Conservation (phyloP, 2,329 filamentous ascomycete genomes). For the Madurella fahalii region DNA sequence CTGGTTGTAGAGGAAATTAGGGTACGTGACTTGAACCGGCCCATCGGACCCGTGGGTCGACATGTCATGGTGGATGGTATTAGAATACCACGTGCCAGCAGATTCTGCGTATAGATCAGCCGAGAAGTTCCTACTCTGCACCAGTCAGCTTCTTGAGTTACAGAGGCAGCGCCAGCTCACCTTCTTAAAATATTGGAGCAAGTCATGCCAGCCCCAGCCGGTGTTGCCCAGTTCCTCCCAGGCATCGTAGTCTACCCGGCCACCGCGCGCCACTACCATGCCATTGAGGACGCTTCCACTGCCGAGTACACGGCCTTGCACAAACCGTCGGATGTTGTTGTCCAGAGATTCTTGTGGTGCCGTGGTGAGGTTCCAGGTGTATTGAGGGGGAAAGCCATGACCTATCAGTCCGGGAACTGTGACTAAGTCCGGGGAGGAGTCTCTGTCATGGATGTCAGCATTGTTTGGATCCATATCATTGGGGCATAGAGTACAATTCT, state of each 20-base stretch:
- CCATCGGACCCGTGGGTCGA: conserved; percentile 34
- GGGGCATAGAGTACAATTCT: conserved; percentile 14
- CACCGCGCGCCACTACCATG: conserved; percentile 17
- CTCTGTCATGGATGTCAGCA: conserved; percentile 2
- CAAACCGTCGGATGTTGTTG: conserved; percentile 33
- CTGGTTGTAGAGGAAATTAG: conserved; percentile 37
- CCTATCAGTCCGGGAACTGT: conserved; percentile 20
- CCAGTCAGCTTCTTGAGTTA: conserved; percentile 25
- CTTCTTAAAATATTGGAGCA: conserved; percentile 23
- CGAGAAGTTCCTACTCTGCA: conserved; percentile 37
- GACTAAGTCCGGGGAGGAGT: conserved; percentile 10
- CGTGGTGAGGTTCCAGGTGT: conserved; percentile 29
- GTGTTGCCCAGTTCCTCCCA: conserved; percentile 18
- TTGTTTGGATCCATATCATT: not conserved
- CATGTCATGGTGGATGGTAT: conserved; percentile 26
- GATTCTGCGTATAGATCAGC: conserved; percentile 22
- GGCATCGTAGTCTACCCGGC: conserved; percentile 17
- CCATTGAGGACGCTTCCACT: conserved; percentile 27
- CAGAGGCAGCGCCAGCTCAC: not conserved
- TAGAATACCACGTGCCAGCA: conserved; percentile 20
- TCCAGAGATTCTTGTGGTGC: conserved; percentile 32
- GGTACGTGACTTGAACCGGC: conserved; percentile 37
- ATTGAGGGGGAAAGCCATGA: conserved; percentile 13
- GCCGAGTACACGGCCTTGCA: conserved; percentile 37
- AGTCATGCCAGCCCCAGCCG: conserved; percentile 16